Percentiles rank a stretch among this genome's conserved stretches.
phyloP scores from a whole-genome alignment of 345 rosid genomes.

The Noccaea bulbosa region DNA sequence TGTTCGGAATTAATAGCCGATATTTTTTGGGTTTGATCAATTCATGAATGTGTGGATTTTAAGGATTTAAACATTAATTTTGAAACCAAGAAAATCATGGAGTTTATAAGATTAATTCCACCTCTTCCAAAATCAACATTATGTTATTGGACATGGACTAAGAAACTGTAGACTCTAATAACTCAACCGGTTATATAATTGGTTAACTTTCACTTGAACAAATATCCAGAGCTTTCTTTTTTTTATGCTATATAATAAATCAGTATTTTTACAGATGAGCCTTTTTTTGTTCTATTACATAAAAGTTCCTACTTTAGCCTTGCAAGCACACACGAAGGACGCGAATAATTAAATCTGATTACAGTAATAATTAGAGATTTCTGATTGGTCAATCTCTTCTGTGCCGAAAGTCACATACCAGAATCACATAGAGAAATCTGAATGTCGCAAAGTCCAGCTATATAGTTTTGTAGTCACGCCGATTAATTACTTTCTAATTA shows the following conservation, averaged over 20 bases:
- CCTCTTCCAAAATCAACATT: too few species aligned
- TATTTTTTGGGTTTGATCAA: too few species aligned
- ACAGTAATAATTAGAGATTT: background rate
- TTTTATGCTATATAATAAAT: background rate
- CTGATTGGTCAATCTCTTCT: slow-evolving; percentile 8
- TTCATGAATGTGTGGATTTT: too few species aligned
- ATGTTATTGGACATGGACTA: too few species aligned
- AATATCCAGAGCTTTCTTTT: too few species aligned
- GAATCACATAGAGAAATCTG: slow-evolving; percentile 15
- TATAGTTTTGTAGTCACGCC: slow-evolving; percentile 15
- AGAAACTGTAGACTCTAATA: too few species aligned
- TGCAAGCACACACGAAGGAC: background rate
- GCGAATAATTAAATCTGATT: background rate
- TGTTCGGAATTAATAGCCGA: too few species aligned
- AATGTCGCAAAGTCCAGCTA: slow-evolving; percentile 22
- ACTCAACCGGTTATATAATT: too few species aligned
- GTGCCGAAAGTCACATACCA: slow-evolving; percentile 25
- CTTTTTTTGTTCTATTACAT: background rate
- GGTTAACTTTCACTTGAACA: too few species aligned
- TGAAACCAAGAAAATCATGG: too few species aligned
- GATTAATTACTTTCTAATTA: slow-evolving; percentile 30
- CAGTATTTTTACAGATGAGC: background rate
- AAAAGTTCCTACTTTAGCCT: background rate
- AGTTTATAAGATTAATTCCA: too few species aligned
- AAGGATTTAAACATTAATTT: too few species aligned